Evolutionary conservation across 768 basidiomycete genomes (phyloP).

Genomic region (Mycena chlorophos): DNA sequence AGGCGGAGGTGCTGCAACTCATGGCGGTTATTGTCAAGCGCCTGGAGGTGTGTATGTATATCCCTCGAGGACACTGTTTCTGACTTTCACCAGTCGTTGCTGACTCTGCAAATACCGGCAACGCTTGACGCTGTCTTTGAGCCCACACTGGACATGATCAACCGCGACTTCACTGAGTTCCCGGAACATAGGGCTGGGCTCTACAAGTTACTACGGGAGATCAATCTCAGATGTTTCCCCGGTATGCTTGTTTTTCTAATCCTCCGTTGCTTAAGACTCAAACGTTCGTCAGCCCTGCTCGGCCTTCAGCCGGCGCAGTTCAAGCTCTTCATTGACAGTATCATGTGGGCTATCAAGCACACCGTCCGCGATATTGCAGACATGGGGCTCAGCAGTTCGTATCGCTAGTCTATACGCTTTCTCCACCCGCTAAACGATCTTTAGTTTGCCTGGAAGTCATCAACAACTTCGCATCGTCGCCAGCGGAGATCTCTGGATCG

Average conservation of each 20-base stretch:
- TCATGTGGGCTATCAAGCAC: constrained; percentile 99
- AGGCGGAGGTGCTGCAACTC: constrained; percentile 95
- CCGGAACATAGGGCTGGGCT: constrained; percentile 97
- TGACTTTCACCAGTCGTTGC: constrained; percentile 55
- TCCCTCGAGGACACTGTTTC: not conserved
- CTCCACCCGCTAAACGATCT: constrained; percentile 8
- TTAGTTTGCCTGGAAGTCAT: constrained; percentile 90
- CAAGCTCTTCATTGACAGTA: constrained; percentile 97
- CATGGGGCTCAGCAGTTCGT: constrained; percentile 74
- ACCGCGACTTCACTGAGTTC: constrained; percentile 96
- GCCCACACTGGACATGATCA: constrained; percentile 97
- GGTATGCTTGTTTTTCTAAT: constrained; percentile 48
- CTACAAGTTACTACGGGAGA: constrained; percentile 91
- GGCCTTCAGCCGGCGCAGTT: constrained; percentile 86
- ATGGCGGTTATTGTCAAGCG: constrained; percentile 92
- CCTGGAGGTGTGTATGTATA: constrained; percentile 66
- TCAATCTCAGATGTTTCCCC: constrained; percentile 93
- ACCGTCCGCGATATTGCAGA: constrained; percentile 98
- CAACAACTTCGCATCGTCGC: constrained; percentile 83
- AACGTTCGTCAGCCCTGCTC: constrained; percentile 60
- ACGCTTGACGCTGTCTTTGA: constrained; percentile 97
- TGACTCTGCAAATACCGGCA: constrained; percentile 91
- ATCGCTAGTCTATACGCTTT: not conserved
- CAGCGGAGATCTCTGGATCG: constrained; percentile 72
- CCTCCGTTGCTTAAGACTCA: not conserved